phyloP scores from a whole-genome alignment of 1,139 yeast species.

The Yamadazyma songkhlaensis region DNA sequence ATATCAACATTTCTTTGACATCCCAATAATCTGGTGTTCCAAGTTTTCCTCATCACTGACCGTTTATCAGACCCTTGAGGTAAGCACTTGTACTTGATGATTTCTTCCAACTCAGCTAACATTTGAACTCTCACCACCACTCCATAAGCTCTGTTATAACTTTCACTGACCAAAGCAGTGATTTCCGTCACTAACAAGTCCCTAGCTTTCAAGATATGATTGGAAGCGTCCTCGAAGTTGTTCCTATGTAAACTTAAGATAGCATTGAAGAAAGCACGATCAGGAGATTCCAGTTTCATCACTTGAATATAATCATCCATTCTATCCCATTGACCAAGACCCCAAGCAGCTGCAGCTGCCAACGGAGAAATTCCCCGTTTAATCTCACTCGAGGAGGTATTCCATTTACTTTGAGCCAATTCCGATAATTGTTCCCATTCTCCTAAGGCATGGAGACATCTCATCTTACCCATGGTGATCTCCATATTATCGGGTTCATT shows the following conservation, averaged over 20 bases:
- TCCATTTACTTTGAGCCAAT: slow-evolving; percentile 87
- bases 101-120: slow-evolving; percentile 95
- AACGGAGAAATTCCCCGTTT: slow-evolving; percentile 90
- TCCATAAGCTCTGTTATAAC: slow-evolving; percentile 94
- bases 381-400: slow-evolving; percentile 64
- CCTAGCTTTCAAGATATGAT: slow-evolving; percentile 79
- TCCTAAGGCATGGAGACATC: slow-evolving; percentile 95
- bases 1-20: slow-evolving; percentile 97
- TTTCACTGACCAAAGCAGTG: slow-evolving; percentile 91
- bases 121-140: slow-evolving; percentile 96
- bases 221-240: slow-evolving; percentile 77
- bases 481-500: slow-evolving; percentile 62
- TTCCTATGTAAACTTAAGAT: slow-evolving; percentile 82
- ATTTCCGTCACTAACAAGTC: slow-evolving; percentile 90
- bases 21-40: slow-evolving; percentile 90
- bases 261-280: slow-evolving; percentile 91
- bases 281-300: slow-evolving; percentile 91
- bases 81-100: slow-evolving; percentile 79
- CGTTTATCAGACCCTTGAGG: slow-evolving; percentile 82
- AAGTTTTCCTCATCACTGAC: slow-evolving; percentile 77
- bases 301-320: slow-evolving; percentile 90
- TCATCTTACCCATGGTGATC: slow-evolving; percentile 94
- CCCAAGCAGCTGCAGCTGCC: slow-evolving; percentile 99
- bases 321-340: slow-evolving; percentile 95
- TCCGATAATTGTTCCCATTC: slow-evolving; percentile 95